These are phyloP conservation scores for Meira miltonrushii DNA, from an alignment of 1,284 basidiomycete genomes.

Conservation along the genomic window DNA sequence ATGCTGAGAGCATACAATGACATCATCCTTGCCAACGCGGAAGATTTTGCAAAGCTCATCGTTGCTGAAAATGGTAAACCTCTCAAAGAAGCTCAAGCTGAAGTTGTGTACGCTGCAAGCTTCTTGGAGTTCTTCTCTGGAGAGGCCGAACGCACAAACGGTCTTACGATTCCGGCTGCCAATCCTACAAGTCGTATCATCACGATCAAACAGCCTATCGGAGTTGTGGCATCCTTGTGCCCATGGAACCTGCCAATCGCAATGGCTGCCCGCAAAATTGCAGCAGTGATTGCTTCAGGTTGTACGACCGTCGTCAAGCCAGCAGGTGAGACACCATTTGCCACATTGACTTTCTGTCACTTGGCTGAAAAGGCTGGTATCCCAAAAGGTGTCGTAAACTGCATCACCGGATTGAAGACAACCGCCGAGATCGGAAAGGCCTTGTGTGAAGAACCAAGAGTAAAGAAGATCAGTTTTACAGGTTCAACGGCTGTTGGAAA, in stretches of 20 bases:
- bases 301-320: constrained; percentile 93
- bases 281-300: constrained; percentile 79
- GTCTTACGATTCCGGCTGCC: constrained; percentile 75
- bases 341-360: constrained; percentile 93
- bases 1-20: constrained; percentile 26
- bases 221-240: constrained; percentile 52
- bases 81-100: constrained; percentile 22
- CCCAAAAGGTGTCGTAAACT: constrained; percentile 52
- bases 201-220: constrained; percentile 87
- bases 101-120: constrained; percentile 17
- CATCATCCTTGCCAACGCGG: constrained; percentile 19
- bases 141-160: constrained; percentile 35
- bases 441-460: constrained; percentile 53
- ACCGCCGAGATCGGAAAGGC: constrained; percentile 1
- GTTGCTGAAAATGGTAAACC: constrained; percentile 30
- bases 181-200: constrained; percentile 69
- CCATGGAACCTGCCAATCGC: constrained; percentile 53
- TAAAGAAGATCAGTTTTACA: constrained; percentile 59
- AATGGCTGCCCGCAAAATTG: constrained; percentile 82
- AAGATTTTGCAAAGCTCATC: constrained; percentile 26
- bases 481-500: constrained; percentile 72
- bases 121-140: constrained; percentile 16
- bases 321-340: constrained; percentile 90
- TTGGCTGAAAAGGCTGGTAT: constrained; percentile 73
- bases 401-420: constrained; percentile 63